phyloP scores from a whole-genome alignment of 2,329 filamentous ascomycete species.

The Emergomyces pasteurianus region DNA sequence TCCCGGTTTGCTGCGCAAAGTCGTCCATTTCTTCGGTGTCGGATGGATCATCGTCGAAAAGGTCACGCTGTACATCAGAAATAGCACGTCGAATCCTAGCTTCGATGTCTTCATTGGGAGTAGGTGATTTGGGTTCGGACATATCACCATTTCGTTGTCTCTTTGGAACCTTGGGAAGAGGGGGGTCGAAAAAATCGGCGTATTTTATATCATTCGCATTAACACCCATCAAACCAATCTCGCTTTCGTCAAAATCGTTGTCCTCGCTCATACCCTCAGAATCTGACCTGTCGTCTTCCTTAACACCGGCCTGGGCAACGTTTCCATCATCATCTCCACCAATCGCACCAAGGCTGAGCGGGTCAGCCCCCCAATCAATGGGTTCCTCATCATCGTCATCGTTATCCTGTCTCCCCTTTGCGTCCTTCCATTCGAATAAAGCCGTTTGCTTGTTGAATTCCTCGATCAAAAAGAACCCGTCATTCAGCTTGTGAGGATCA shows the following conservation, averaged over 20 bases:
- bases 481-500: constrained; percentile 79
- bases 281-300: constrained; percentile 48
- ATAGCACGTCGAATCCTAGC: constrained; percentile 69
- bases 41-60: constrained; percentile 63
- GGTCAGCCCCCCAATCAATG: constrained; percentile 77
- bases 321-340: constrained; percentile 15
- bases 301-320: constrained; percentile 18
- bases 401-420: constrained; percentile 60
- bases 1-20: constrained; percentile 37
- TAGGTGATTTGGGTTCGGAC: background rate
- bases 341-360: constrained; percentile 37
- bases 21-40: constrained; percentile 51
- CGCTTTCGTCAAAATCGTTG: constrained; percentile 52
- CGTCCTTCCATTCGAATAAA: constrained; percentile 76
- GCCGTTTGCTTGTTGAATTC: constrained; percentile 93
- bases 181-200: constrained; percentile 85
- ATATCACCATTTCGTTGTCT: background rate
- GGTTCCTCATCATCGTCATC: constrained; percentile 68
- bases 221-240: background rate
- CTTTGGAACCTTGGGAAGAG: constrained; percentile 43
- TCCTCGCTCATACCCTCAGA: constrained; percentile 75
- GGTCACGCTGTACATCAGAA: constrained; percentile 71
- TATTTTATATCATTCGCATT: constrained; percentile 88
- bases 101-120: constrained; percentile 37
- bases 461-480: constrained; percentile 96